A percentile compares a stretch with the other conserved stretches of the same genome.
phyloP scores from a whole-genome alignment of 2,329 filamentous ascomycete species.

The Trichoderma arundinaceum region DNA sequence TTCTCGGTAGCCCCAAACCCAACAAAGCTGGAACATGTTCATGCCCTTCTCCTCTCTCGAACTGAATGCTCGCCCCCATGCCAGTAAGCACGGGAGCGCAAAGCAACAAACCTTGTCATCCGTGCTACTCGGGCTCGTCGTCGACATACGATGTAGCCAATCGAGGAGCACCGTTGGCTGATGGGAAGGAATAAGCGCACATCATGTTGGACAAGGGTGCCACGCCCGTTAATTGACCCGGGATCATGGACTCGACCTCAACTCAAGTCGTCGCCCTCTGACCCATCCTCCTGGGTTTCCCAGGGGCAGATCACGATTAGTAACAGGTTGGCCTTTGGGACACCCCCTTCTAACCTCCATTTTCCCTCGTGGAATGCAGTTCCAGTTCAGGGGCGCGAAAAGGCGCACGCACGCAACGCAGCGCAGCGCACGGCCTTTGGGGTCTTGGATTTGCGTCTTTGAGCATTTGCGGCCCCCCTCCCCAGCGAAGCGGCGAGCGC shows the following conservation, averaged over 20 bases:
- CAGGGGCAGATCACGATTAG: constrained; percentile 8
- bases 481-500: neutral
- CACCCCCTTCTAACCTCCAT: no score
- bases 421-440: constrained; percentile 2
- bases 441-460: neutral
- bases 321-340: neutral
- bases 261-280: constrained; percentile 24
- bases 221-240: constrained; percentile 27
- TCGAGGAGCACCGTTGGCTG: constrained; percentile 16
- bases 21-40: constrained; percentile 1
- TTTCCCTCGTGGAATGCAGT: neutral
- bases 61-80: constrained; percentile 9
- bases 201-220: constrained; percentile 26
- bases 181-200: constrained; percentile 28
- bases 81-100: constrained; percentile 26
- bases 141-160: constrained; percentile 28
- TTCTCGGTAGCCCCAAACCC: neutral
- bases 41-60: constrained; percentile 14
- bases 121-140: neutral
- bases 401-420: neutral
- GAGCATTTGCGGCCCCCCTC: neutral
- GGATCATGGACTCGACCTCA: constrained; percentile 18
- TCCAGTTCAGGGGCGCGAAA: constrained; percentile 12
- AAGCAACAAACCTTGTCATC: constrained; percentile 18
- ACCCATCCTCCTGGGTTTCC: constrained; percentile 22